phyloP scores from a whole-genome alignment of 1,284 basidiomycete species.

The Ustilago trichophora region DNA sequence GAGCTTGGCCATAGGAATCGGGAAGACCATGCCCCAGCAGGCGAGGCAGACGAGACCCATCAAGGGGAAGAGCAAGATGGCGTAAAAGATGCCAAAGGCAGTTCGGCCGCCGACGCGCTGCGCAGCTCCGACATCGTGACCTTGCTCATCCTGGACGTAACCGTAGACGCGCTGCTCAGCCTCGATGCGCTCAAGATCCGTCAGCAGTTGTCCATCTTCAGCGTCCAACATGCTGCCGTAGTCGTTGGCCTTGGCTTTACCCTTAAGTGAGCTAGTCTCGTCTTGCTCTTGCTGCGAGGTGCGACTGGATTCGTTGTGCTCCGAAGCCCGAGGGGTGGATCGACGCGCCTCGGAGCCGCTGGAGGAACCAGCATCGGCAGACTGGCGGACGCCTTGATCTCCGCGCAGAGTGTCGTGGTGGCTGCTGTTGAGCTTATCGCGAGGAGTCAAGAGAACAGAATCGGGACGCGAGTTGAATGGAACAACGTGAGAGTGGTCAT shows the following conservation, averaged over 20 bases:
- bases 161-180: conserved; percentile 59
- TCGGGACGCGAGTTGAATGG: conserved; percentile 49
- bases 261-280: conserved; percentile 47
- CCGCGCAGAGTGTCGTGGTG: conserved; percentile 28
- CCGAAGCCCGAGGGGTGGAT: conserved; percentile 32
- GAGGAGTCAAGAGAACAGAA: conserved; percentile 17
- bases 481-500: conserved; percentile 52
- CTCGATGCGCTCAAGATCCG: conserved; percentile 48
- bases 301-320: conserved; percentile 22
- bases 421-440: conserved; percentile 29
- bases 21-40: conserved; percentile 92
- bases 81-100: conserved; percentile 74
- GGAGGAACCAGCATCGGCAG: conserved; percentile 29
- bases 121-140: conserved; percentile 51
- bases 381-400: conserved; percentile 5
- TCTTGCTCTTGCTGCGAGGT: conserved; percentile 34
- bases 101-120: conserved; percentile 51
- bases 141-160: conserved; percentile 58
- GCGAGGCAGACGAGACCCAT: conserved; percentile 75
- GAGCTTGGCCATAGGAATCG: conserved; percentile 97
- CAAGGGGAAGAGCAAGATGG: conserved; percentile 85
- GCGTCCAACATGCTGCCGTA: conserved; percentile 28
- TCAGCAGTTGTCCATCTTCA: conserved; percentile 15
- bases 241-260: conserved; percentile 42
- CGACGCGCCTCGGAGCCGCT: conserved; percentile 34